phyloP scores from a whole-genome alignment of 2,329 filamentous ascomycete species.

The Meredithiella fracta region DNA sequence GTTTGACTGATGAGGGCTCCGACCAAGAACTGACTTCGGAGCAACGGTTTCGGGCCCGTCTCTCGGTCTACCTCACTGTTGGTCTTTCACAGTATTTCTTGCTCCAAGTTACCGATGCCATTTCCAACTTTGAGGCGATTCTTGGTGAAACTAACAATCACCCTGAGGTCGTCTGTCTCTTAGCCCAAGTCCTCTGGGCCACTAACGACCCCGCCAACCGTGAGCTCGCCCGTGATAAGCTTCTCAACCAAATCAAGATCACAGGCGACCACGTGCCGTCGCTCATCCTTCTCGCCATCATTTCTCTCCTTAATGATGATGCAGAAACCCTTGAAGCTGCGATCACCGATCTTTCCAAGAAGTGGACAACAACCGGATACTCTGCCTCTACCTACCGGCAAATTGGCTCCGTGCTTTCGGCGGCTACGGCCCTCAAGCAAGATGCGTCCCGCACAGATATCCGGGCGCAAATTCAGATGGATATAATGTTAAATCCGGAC shows the following conservation, averaged over 20 bases:
- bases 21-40: conserved; percentile 48
- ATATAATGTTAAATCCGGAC: conserved; percentile 67
- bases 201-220: conserved; percentile 60
- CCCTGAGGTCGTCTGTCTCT: conserved; percentile 70
- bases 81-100: conserved; percentile 69
- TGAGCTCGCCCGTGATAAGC: conserved; percentile 56
- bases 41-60: conserved; percentile 50
- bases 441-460: conserved; percentile 33
- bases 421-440: conserved; percentile 46
- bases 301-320: conserved; percentile 69
- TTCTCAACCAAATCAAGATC: conserved; percentile 65
- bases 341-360: conserved; percentile 53
- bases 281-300: conserved; percentile 64
- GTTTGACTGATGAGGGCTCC: conserved; percentile 57
- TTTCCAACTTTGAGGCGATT: conserved; percentile 65
- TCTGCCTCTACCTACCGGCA: conserved; percentile 46
- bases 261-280: conserved; percentile 62
- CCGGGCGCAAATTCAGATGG: conserved; percentile 50
- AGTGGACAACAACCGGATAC: conserved; percentile 52
- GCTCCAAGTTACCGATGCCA: conserved; percentile 47
- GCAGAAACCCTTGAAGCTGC: conserved; percentile 67
- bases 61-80: conserved; percentile 74
- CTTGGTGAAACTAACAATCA: conserved; percentile 59
- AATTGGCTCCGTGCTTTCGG: conserved; percentile 60
- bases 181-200: conserved; percentile 88